Evolutionary conservation across 1,139 yeast genomes (phyloP).

Genomic region (Pneumocystis oryctolagi): DNA sequence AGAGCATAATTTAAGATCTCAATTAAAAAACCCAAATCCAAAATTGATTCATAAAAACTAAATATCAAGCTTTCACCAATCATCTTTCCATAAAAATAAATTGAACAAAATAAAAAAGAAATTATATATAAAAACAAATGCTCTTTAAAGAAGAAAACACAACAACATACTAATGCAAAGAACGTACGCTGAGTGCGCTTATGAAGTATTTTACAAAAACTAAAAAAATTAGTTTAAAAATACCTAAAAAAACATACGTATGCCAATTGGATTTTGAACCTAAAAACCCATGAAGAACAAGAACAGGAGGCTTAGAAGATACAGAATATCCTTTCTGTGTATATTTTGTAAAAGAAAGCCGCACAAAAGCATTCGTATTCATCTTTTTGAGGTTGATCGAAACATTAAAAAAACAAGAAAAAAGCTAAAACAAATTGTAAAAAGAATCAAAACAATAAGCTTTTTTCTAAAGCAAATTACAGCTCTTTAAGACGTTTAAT

Average conservation of each 20-base stretch:
- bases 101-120: too few relatives aligned
- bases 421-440: background rate
- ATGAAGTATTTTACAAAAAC: conserved; percentile 23
- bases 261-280: conserved; percentile 72
- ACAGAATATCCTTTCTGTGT: too few relatives aligned
- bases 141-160: conserved; percentile 17
- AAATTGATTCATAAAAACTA: background rate
- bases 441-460: background rate
- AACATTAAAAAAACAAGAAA: too few relatives aligned
- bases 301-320: conserved; percentile 34
- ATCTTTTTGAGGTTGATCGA: background rate
- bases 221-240: conserved; percentile 3
- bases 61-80: background rate
- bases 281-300: conserved; percentile 77
- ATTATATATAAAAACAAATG: background rate
- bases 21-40: background rate
- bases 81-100: too few relatives aligned
- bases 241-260: conserved; percentile 30
- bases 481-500: too few relatives aligned
- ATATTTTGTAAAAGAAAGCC: background rate
- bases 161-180: conserved; percentile 5
- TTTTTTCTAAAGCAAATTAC: too few relatives aligned
- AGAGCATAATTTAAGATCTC: background rate
- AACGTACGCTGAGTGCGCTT: conserved; percentile 14
- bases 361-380: background rate